Percentiles rank a stretch among this genome's conserved stretches.
Conservation (phyloP, 495 filamentous ascomycete genomes). For the Neohortaea acidophila region DNA sequence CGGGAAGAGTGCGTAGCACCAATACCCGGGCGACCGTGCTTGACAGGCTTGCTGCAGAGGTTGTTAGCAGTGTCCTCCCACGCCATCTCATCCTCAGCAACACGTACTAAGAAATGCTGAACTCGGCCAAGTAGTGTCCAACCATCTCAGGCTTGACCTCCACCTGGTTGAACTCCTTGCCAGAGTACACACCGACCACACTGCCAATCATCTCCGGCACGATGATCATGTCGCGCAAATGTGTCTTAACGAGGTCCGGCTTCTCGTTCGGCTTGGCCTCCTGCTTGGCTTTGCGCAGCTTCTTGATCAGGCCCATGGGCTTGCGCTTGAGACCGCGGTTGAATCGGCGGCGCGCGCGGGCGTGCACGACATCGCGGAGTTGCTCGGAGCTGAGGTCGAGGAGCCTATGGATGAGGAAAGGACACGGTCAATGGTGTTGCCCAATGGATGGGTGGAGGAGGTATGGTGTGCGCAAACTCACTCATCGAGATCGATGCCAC, state of each 20-base stretch:
- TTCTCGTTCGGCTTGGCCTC: conserved; percentile 99
- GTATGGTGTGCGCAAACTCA: conserved; percentile 44
- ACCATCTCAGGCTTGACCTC: conserved; percentile 99
- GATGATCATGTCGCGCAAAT: conserved; percentile 98
- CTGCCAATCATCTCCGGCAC: conserved; percentile 98
- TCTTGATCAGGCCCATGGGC: conserved; percentile 99
- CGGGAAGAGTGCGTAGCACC: conserved; percentile 99
- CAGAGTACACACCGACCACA: conserved; percentile 97
- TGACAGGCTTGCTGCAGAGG: conserved; percentile 79
- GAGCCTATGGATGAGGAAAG: conserved; percentile 44
- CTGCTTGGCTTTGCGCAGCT: conserved; percentile 98
- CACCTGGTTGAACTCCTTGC: conserved; percentile 99
- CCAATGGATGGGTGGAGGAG: conserved; percentile 6
- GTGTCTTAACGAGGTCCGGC: conserved; percentile 95
- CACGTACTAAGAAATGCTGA: conserved; percentile 97
- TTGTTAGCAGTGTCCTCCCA: neutral
- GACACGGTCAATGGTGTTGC: neutral
- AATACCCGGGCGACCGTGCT: conserved; percentile 99
- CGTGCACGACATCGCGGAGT: conserved; percentile 97
- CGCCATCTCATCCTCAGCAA: neutral
- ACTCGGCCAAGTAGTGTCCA: conserved; percentile 97
- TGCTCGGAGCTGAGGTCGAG: conserved; percentile 96
- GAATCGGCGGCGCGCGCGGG: conserved; percentile 94
- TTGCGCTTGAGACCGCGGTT: conserved; percentile 99
- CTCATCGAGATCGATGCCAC: conserved; percentile 97